Evolutionary conservation across 75 land plant species (phyloP).

Genomic region (Selaginella moellendorffii): DNA sequence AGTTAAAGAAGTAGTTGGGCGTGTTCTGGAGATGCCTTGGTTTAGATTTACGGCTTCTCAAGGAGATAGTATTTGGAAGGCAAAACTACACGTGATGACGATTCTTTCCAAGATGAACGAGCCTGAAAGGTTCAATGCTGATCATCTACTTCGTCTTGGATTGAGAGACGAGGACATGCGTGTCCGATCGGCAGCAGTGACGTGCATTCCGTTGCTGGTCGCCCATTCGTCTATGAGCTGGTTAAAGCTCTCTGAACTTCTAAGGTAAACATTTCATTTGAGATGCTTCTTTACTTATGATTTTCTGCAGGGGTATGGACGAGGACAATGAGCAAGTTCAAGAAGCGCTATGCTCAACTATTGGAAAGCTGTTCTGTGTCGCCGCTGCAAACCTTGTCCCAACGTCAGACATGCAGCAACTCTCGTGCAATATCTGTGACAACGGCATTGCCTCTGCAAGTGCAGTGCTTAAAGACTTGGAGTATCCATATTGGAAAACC

Average conservation of each 20-base stretch:
- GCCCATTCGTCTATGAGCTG: slow-evolving; percentile 17
- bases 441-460: background rate
- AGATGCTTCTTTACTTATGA: background rate
- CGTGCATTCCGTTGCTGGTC: slow-evolving; percentile 37
- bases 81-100: slow-evolving; percentile 10
- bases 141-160: slow-evolving; percentile 31
- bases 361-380: slow-evolving; percentile 67
- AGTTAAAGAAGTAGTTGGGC: no score
- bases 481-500: background rate
- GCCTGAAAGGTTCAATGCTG: background rate
- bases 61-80: slow-evolving; percentile 10
- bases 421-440: background rate
- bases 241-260: background rate
- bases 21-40: slow-evolving; percentile 19
- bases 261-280: background rate
- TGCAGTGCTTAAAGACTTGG: no score
- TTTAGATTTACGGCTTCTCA: background rate
- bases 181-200: slow-evolving; percentile 42
- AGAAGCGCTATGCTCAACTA: slow-evolving; percentile 27
- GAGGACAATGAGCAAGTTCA: slow-evolving; percentile 36
- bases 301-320: slow-evolving; percentile 24
- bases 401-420: background rate
- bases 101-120: slow-evolving; percentile 10
- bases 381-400: background rate
- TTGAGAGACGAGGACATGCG: slow-evolving; percentile 37